Conservation (phyloP, 805 yeast genomes). For the Middelhovenomyces tepae region DNA sequence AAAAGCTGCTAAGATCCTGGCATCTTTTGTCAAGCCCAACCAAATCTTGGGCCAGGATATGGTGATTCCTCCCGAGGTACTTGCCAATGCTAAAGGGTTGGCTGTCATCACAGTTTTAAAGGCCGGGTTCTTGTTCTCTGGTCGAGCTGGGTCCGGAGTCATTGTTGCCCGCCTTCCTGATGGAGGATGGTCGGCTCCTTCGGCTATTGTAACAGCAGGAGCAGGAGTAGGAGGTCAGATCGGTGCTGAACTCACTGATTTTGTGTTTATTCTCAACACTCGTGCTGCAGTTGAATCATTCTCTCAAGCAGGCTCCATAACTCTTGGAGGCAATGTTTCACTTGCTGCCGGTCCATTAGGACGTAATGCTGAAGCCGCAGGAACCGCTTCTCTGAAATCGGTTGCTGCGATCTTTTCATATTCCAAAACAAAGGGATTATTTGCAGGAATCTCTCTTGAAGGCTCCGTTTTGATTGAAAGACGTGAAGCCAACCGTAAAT, state of each 20-base stretch:
- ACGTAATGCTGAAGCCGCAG: slow-evolving; percentile 95
- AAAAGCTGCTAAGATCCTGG: slow-evolving; percentile 86
- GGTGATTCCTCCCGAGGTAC: slow-evolving; percentile 80
- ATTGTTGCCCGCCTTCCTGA: slow-evolving; percentile 90
- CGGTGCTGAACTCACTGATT: slow-evolving; percentile 94
- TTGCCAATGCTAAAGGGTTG: slow-evolving; percentile 85
- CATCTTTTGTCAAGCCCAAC: slow-evolving; percentile 90
- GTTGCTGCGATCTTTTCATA: slow-evolving; percentile 90
- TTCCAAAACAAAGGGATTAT: slow-evolving; percentile 91
- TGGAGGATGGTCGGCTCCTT: slow-evolving; percentile 96
- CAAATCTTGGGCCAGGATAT: slow-evolving; percentile 81
- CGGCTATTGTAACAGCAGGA: slow-evolving; percentile 92
- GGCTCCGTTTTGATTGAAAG: slow-evolving; percentile 96
- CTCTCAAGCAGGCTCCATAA: slow-evolving; percentile 88
- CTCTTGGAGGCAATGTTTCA: slow-evolving; percentile 90
- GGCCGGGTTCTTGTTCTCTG: slow-evolving; percentile 93
- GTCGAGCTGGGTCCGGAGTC: slow-evolving; percentile 96
- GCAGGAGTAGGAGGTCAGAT: slow-evolving; percentile 99
- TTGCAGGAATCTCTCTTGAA: slow-evolving; percentile 95
- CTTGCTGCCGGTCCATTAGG: slow-evolving; percentile 98
- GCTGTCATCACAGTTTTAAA: slow-evolving; percentile 90
- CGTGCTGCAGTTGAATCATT: slow-evolving; percentile 86
- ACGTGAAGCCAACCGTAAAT: slow-evolving; percentile 92
- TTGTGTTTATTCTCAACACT: slow-evolving; percentile 84
- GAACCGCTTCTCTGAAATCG: slow-evolving; percentile 77